Percentiles rank a stretch among this genome's conserved stretches.
Conservation (phyloP, 192 early-diverging fungal genomes). For the Gryganskiella cystojenkinii region DNA sequence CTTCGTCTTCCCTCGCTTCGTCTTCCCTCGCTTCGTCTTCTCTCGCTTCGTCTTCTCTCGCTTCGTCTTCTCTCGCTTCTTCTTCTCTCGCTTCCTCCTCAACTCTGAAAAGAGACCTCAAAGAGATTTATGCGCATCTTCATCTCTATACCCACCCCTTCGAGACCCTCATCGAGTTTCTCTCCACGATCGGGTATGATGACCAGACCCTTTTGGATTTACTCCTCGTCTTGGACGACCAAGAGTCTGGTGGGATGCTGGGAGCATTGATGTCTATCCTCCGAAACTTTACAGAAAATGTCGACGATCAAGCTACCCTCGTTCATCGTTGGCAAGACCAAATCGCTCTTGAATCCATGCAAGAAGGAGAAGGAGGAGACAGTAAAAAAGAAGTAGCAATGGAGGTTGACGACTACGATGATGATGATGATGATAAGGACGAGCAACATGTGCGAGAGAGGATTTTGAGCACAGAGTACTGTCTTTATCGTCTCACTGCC, state of each 20-base stretch:
- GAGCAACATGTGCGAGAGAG: background rate
- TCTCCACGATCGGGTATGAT: slow-evolving; percentile 38
- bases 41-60: too few relatives aligned
- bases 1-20: too few relatives aligned
- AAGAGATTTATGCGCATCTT: background rate
- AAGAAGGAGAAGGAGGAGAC: background rate
- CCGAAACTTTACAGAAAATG: slow-evolving; percentile 19
- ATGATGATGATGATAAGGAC: background rate
- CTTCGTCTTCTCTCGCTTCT: too few relatives aligned
- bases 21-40: too few relatives aligned
- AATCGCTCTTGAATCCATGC: background rate
- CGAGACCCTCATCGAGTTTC: slow-evolving; percentile 25
- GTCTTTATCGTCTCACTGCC: slow-evolving; percentile 6
- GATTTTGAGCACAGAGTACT: slow-evolving; percentile 3
- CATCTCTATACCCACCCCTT: slow-evolving; percentile 18
- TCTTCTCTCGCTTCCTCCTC: background rate
- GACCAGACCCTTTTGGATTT: slow-evolving; percentile 33
- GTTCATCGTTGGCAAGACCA: slow-evolving; percentile 11
- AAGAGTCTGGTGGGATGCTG: slow-evolving; percentile 33
- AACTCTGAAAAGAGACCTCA: background rate
- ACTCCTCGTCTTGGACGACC: slow-evolving; percentile 21
- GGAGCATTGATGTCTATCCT: slow-evolving; percentile 30
- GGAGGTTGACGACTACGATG: background rate
- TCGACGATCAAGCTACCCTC: slow-evolving; percentile 3
- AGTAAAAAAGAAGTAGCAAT: background rate